Base-by-base conservation (phyloP, 1,284 basidiomycete genomes). In the Flammula alnicola region DNA sequence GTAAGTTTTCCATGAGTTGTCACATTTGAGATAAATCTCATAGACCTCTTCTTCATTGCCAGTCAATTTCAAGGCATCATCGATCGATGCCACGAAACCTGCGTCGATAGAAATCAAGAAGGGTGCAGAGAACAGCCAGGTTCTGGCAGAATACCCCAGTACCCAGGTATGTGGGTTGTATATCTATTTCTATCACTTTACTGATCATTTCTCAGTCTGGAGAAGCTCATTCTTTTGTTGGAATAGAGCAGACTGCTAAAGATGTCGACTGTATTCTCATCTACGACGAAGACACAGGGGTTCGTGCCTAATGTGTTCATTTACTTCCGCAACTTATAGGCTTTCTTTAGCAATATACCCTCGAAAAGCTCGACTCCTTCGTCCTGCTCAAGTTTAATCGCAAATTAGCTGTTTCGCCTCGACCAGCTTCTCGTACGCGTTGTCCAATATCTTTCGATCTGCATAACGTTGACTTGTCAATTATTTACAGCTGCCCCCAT, bases 61-160 rank as follows among this genome's bases (percentile, higher is more conserved):
- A 91, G 88, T 89, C 60, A 83, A 85, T 58, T 88, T 88, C 68
- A 87, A 82, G 62, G 86, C 89, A 2, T 76, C 79, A 46, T 83
- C 84, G 5, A 75, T 90, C 36, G 86, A 91, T 60, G 58, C 74
- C 25, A 74, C 75, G 3, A 84, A 80, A 58, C 76, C 83, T 26
- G 88, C 87, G 12, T 76, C 74, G 30, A 76, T 91, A 25, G 79
- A 83, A 39, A 74, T 84, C 35, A 79, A 74, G 60, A 75, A 74
- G 53, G 71, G 71, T 4, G 71, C 73, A 54, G 82, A 81, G 20
- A 66, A 66, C 8, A 79, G 74, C 12, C 74, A 58, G 32, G 76
- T 87, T 36, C 70, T 67, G 5, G 76, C 89, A 9, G 84, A 88
- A 63, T 83, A 83, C 52, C 78, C 82, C 0, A 83, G 80, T 57